Evolutionary conservation across 352 stramenopile species (phyloP).

Genomic region (Phytophthora cajani): DNA sequence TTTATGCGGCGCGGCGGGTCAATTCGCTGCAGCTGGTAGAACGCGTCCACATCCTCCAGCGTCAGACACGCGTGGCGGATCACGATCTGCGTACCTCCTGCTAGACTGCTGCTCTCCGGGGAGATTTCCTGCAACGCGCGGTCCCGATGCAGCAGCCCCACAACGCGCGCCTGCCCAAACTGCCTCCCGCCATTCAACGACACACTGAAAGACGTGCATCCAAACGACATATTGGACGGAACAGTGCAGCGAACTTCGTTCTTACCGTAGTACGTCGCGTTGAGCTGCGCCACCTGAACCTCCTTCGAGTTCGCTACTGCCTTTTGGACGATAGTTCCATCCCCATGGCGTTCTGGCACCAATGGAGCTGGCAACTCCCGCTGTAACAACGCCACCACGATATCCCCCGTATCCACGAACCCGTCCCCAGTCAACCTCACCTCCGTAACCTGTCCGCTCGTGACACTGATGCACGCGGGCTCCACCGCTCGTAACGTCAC

Average conservation of each 20-base stretch:
- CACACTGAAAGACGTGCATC: slow-evolving; percentile 57
- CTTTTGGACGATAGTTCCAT: background rate
- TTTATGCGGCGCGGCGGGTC: slow-evolving; percentile 53
- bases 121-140: slow-evolving; percentile 43
- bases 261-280: slow-evolving; percentile 52
- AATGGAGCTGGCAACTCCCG: slow-evolving; percentile 29
- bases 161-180: slow-evolving; percentile 48
- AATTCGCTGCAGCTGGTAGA: slow-evolving; percentile 52
- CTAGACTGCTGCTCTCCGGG: slow-evolving; percentile 50
- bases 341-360: slow-evolving; percentile 2
- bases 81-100: slow-evolving; percentile 39
- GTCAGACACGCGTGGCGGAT: slow-evolving; percentile 44
- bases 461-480: slow-evolving; percentile 67
- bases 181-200: slow-evolving; percentile 74
- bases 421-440: slow-evolving; percentile 58
- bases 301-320: slow-evolving; percentile 15
- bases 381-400: slow-evolving; percentile 62
- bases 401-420: slow-evolving; percentile 70
- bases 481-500: slow-evolving; percentile 52
- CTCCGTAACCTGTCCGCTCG: slow-evolving; percentile 60
- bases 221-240: slow-evolving; percentile 72
- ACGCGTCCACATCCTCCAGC: slow-evolving; percentile 53
- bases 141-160: slow-evolving; percentile 60
- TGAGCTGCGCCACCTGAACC: slow-evolving; percentile 50
- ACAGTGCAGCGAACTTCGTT: slow-evolving; percentile 68